Base-by-base conservation (phyloP, 352 stramenopile genomes). In the Peronospora farinosa region DNA sequence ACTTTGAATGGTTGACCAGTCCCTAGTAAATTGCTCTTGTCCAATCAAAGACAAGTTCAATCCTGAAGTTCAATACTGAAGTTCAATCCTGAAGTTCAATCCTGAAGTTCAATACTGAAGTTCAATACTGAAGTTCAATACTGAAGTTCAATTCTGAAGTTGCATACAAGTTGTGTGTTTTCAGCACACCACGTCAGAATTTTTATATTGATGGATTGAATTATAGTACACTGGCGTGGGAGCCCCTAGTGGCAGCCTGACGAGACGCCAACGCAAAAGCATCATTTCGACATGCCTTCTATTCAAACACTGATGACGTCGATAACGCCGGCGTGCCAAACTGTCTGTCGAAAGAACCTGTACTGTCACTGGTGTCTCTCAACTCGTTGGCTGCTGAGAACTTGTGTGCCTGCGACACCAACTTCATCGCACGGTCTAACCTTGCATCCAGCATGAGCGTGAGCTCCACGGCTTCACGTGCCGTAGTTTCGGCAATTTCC, bases 401-500 rank as follows among this genome's bases (percentile, higher is more conserved):
- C 17, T 66, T 54, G 2, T 40, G 54, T 13, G 60, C 31, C n/a
- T 64, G 60, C 30, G 16, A 16, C 37, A 42, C 40, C 40, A 53
- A 32, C 17, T 67, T 60, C 17, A 57, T 71, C 31, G 71, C 74
- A 51, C 65, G 77, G 48, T 88, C 73, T 67, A 91, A 69, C 27
- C 72, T 75, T 42, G 72, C 70, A 62, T 93, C 82, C 38, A 93
- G 64, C 51, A 81, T 60, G 37, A 84, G 41, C 17, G 74, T 81
- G 28, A 90, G 60, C 51, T 86, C 74, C 9, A 91, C 63, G 25
- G 82, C 79, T 60, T 93, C 82, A 51, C 63, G 65, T 28, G 81
- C 79, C 30, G 72, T 89, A 21, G 70, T 63, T 60, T 91, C 78
- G 8, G 82, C 80, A 30, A 79, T 72, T 53, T 89, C 77, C 46